Evolutionary conservation across 2,329 filamentous ascomycete genomes (phyloP).

Genomic region (Pseudogymnoascus sp.): DNA sequence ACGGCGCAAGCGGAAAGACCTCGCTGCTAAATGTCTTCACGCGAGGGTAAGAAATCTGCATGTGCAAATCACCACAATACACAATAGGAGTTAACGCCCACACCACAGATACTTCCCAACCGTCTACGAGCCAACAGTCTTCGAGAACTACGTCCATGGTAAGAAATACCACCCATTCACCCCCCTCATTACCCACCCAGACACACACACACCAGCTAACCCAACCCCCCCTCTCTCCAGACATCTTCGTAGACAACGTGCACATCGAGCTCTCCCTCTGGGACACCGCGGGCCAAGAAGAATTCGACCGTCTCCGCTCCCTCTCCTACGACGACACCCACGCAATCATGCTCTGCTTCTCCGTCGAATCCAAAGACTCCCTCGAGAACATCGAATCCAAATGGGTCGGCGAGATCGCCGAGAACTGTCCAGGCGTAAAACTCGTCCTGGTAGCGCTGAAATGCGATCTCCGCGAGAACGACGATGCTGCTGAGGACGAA

Average conservation of each 20-base stretch:
- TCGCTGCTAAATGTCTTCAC: slow-evolving; percentile 97
- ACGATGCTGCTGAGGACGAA: slow-evolving; percentile 54
- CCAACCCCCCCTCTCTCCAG: slow-evolving; percentile 38
- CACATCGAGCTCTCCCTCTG: slow-evolving; percentile 96
- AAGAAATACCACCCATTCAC: background rate
- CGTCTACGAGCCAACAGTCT: slow-evolving; percentile 96
- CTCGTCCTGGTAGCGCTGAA: slow-evolving; percentile 93
- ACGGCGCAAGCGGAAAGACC: slow-evolving; percentile 95
- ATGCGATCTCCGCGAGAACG: slow-evolving; percentile 82
- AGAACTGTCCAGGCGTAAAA: slow-evolving; percentile 94
- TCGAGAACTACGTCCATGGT: slow-evolving; percentile 99
- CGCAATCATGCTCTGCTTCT: slow-evolving; percentile 98
- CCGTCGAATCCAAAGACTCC: slow-evolving; percentile 90
- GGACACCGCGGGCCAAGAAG: slow-evolving; percentile 98
- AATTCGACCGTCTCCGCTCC: slow-evolving; percentile 93
- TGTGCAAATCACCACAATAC: background rate
- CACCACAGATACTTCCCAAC: slow-evolving; percentile 79
- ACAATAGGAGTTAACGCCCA: slow-evolving; percentile 8
- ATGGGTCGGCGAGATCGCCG: slow-evolving; percentile 95
- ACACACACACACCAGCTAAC: background rate
- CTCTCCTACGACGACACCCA: slow-evolving; percentile 97
- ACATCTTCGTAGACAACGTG: slow-evolving; percentile 95
- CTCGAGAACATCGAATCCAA: slow-evolving; percentile 98
- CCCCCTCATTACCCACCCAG: slow-evolving; percentile 9
- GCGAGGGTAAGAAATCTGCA: slow-evolving; percentile 59